A percentile compares a stretch with the other conserved stretches of the same genome.
phyloP scores from a whole-genome alignment of 2,329 filamentous ascomycete genomes.

The Monosporascus sp. region DNA sequence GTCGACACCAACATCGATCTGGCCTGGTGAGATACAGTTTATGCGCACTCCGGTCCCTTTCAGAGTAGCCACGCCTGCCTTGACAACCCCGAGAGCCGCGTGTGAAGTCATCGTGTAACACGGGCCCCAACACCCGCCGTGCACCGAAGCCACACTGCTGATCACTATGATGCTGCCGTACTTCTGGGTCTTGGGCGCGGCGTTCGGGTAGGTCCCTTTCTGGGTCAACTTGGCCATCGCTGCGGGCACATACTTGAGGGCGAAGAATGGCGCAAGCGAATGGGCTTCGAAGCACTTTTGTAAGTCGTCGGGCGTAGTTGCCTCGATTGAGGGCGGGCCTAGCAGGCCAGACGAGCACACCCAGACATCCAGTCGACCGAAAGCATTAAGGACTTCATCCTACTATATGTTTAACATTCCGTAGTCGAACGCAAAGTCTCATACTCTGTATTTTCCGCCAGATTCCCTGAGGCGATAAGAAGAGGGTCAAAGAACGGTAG shows the following conservation, averaged over 20 bases:
- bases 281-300: constrained; percentile 56
- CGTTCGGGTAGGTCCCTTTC: constrained; percentile 52
- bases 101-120: constrained; percentile 56
- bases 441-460: too few relatives aligned
- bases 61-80: constrained; percentile 49
- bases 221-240: constrained; percentile 56
- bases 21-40: constrained; percentile 43
- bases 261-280: constrained; percentile 57
- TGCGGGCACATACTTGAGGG: constrained; percentile 57
- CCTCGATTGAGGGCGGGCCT: constrained; percentile 50
- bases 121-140: constrained; percentile 55
- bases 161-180: constrained; percentile 62
- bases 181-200: constrained; percentile 52
- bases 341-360: constrained; percentile 52
- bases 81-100: constrained; percentile 55
- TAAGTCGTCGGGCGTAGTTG: constrained; percentile 50
- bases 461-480: too few relatives aligned
- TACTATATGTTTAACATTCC: not conserved
- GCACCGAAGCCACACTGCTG: constrained; percentile 48
- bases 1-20: constrained; percentile 34
- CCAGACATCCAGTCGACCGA: constrained; percentile 56
- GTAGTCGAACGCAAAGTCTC: not conserved
- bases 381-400: constrained; percentile 57
- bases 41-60: constrained; percentile 55
- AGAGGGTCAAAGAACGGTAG: too few relatives aligned